phyloP scores from a whole-genome alignment of 129 eudicot genomes.

The Dittrichia graveolens region DNA sequence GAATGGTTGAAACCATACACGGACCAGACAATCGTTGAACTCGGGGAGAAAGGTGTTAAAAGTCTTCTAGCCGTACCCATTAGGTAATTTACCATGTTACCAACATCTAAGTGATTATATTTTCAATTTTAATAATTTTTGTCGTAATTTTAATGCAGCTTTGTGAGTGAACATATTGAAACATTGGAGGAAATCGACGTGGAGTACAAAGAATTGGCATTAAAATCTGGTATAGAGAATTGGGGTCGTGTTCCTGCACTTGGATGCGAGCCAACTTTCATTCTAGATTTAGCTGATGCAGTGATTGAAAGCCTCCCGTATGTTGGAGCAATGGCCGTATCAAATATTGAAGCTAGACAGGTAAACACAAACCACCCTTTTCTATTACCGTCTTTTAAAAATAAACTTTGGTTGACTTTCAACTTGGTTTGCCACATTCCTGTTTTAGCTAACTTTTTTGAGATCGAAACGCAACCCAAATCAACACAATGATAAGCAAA shows the following conservation, averaged over 20 bases:
- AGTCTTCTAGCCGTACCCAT: constrained; percentile 98
- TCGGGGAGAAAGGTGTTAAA: constrained; percentile 88
- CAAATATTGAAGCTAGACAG: constrained; percentile 98
- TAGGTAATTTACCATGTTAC: constrained; percentile 49
- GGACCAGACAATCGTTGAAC: constrained; percentile 77
- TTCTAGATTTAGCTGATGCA: constrained; percentile 91
- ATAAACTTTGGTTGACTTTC: neutral
- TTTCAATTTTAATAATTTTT: neutral
- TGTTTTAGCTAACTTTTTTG: no score
- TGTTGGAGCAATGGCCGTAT: constrained; percentile 99
- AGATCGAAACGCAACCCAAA: no score
- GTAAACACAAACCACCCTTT: constrained; percentile 32
- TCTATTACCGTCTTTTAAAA: no score
- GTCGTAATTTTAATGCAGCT: constrained; percentile 46
- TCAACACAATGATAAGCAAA: neutral
- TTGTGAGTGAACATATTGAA: constrained; percentile 94
- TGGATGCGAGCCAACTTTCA: constrained; percentile 89
- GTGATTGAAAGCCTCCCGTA: constrained; percentile 98
- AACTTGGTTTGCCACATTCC: no score
- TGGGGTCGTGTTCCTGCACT: constrained; percentile 99
- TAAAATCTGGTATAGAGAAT: constrained; percentile 82
- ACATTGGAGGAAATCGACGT: constrained; percentile 96
- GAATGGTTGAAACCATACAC: constrained; percentile 98
- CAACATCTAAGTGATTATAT: neutral
- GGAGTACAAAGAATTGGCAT: constrained; percentile 95